Conservation (phyloP, 345 rosid genomes). For the Citrus medica region DNA sequence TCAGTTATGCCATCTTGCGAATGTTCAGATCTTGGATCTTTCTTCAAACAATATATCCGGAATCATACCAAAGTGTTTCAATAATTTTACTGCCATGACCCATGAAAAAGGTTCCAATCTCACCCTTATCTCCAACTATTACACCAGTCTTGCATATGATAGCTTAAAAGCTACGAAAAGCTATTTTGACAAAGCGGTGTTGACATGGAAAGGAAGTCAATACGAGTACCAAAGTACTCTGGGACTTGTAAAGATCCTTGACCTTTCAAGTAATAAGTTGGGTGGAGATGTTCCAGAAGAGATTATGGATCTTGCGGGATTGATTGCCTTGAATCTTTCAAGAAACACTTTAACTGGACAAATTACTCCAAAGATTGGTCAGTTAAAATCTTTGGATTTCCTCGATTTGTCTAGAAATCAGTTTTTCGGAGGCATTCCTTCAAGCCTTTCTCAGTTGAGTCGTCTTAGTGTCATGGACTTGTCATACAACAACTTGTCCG, state of each 20-base stretch:
- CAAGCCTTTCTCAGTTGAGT: slow-evolving; percentile 1
- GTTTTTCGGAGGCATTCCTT: slow-evolving; percentile 29
- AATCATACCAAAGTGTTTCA: not conserved
- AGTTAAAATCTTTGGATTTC: slow-evolving; percentile 14
- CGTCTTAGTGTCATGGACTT: slow-evolving; percentile 12
- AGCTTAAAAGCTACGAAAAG: not conserved
- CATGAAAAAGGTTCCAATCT: not conserved
- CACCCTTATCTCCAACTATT: not conserved
- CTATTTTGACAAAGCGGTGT: not conserved
- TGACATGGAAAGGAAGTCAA: slow-evolving; percentile 8
- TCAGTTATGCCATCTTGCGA: not conserved
- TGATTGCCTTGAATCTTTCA: slow-evolving; percentile 15
- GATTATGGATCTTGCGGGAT: slow-evolving; percentile 13
- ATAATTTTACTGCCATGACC: not conserved
- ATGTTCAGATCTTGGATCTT: slow-evolving; percentile 3
- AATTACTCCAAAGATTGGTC: slow-evolving; percentile 25
- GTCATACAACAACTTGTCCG: slow-evolving; percentile 17
- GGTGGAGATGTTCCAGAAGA: slow-evolving; percentile 28
- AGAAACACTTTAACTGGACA: not conserved
- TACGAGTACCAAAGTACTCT: not conserved
- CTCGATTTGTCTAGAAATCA: slow-evolving; percentile 34
- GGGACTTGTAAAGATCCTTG: slow-evolving; percentile 5
- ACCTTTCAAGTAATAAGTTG: too few species aligned
- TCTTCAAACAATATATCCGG: slow-evolving; percentile 5
- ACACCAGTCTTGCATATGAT: not conserved